phyloP scores from a whole-genome alignment of 2,329 filamentous ascomycete species.

The Ambrosiella cleistominuta region DNA sequence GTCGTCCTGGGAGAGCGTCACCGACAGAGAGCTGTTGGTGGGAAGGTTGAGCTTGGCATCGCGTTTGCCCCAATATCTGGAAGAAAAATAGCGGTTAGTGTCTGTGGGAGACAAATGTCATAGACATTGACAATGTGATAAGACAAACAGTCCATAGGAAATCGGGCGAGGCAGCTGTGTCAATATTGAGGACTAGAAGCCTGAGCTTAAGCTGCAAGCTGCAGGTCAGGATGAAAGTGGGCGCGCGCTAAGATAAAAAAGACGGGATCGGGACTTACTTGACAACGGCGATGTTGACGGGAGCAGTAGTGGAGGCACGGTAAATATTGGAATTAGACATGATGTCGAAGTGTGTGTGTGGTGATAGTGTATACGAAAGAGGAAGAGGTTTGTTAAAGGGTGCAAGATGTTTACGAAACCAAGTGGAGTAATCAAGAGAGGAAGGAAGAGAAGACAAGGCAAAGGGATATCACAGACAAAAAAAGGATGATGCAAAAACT shows the following conservation, averaged over 20 bases:
- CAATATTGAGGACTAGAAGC: not conserved
- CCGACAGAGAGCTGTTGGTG: slow-evolving; percentile 92
- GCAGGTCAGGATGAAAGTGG: not conserved
- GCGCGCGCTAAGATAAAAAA: not conserved
- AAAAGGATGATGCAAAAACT: not conserved
- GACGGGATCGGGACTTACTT: slow-evolving; percentile 38
- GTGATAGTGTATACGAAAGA: not conserved
- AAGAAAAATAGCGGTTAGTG: slow-evolving; percentile 3
- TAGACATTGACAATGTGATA: not conserved
- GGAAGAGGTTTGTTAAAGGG: not conserved
- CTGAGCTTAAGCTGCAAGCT: not conserved
- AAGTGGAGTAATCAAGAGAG: slow-evolving; percentile 1
- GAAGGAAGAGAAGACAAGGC: not conserved
- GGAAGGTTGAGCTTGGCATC: slow-evolving; percentile 87
- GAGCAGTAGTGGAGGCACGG: slow-evolving; percentile 86
- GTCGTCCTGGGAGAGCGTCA: slow-evolving; percentile 86
- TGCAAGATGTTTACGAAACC: not conserved
- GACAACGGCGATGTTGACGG: slow-evolving; percentile 95
- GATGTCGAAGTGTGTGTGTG: not conserved
- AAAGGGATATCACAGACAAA: not conserved
- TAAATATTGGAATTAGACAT: slow-evolving; percentile 47
- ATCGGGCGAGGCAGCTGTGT: not conserved
- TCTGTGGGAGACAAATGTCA: not conserved
- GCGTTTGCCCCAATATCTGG: slow-evolving; percentile 83
- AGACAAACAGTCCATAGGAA: not conserved